Conservation (phyloP, 495 filamentous ascomycete species). For the Aspergillus kassunensis region DNA sequence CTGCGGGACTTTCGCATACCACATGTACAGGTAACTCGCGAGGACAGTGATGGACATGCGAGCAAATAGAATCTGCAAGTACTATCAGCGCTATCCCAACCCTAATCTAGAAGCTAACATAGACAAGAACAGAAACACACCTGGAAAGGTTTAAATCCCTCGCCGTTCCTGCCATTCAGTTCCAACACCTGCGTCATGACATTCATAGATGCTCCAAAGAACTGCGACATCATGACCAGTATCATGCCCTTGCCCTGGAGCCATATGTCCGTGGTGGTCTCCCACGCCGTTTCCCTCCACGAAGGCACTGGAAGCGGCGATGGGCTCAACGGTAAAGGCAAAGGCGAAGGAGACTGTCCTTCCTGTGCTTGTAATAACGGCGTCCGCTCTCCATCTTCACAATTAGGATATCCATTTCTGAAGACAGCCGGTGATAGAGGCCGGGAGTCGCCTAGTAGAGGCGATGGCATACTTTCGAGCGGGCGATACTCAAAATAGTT, state of each 20-base stretch:
- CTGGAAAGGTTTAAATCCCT: conserved; percentile 81
- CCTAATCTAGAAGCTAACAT: no score
- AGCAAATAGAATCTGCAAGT: conserved; percentile 66
- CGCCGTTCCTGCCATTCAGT: conserved; percentile 56
- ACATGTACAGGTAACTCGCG: conserved; percentile 71
- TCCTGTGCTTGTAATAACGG: background rate
- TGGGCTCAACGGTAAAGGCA: background rate
- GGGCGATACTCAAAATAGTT: no score
- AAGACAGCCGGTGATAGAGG: background rate
- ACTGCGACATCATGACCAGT: conserved; percentile 69
- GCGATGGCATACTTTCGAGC: background rate
- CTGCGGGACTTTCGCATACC: conserved; percentile 58
- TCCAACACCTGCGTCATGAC: conserved; percentile 76
- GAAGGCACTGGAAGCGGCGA: background rate
- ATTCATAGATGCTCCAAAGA: conserved; percentile 89
- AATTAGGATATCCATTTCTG: background rate
- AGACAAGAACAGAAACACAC: conserved; percentile 26
- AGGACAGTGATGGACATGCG: conserved; percentile 76
- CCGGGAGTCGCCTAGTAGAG: background rate
- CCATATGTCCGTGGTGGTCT: conserved; percentile 32
- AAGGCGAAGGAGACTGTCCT: background rate
- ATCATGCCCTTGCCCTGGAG: conserved; percentile 67
- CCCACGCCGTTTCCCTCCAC: conserved; percentile 8
- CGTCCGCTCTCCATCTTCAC: background rate
- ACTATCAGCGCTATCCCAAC: background rate